These are phyloP conservation scores for Annona squamosa DNA, from an alignment of 164 flowering plant genomes.

Conservation along the genomic window DNA sequence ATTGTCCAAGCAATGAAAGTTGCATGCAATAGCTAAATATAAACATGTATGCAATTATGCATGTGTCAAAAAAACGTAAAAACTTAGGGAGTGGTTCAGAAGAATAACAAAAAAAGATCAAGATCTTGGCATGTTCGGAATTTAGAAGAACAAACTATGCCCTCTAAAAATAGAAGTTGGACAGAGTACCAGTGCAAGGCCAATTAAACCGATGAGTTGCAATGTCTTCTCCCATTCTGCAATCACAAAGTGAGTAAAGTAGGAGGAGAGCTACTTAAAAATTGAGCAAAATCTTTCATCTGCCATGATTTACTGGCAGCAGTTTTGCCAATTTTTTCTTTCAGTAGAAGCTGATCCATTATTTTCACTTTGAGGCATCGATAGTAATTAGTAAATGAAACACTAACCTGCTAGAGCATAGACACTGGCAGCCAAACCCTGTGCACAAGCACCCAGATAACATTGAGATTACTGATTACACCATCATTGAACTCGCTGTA, in stretches of 20 bases:
- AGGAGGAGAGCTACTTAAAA: not conserved
- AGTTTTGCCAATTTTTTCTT: not conserved
- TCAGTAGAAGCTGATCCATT: not conserved
- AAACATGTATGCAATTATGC: too few species aligned
- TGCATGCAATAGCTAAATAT: too few species aligned
- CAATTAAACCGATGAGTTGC: conserved; percentile 65
- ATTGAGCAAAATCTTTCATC: not conserved
- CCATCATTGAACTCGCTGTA: not conserved
- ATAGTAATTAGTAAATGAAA: not conserved
- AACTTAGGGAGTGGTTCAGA: too few species aligned
- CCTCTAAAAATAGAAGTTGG: not conserved
- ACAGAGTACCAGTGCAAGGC: conserved; percentile 62
- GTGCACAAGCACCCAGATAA: conserved; percentile 22
- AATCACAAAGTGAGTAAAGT: not conserved
- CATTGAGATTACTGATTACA: not conserved
- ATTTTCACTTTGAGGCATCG: not conserved
- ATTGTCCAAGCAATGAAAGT: too few species aligned
- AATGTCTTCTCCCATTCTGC: conserved; percentile 93
- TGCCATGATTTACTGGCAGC: not conserved
- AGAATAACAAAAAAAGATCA: too few species aligned
- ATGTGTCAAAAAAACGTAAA: too few species aligned
- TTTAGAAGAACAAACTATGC: not conserved
- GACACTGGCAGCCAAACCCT: conserved; percentile 55
- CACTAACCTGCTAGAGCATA: conserved; percentile 72
- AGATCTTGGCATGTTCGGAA: too few species aligned